phyloP scores from a whole-genome alignment of 139 green algal species.

The Chlamydomonas applanata region DNA sequence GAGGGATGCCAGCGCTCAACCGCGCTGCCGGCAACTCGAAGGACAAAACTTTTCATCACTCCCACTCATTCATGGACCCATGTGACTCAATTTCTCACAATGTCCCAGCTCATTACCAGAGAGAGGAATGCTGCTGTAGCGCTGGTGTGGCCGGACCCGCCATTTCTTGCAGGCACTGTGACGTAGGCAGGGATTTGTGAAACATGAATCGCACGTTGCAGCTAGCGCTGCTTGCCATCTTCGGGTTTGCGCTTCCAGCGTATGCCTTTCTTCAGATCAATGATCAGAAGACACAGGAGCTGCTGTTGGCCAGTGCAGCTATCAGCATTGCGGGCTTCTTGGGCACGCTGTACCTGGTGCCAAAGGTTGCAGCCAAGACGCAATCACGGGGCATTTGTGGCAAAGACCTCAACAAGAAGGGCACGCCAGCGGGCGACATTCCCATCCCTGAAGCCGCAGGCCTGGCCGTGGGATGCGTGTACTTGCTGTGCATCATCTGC shows the following conservation, averaged over 20 bases:
- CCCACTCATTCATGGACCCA: no score
- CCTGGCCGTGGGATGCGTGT: conserved; percentile 87
- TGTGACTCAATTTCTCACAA: no score
- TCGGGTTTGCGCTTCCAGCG: conserved; percentile 12
- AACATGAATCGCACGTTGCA: conserved; percentile 13
- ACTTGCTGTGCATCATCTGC: conserved; percentile 86
- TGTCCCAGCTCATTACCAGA: no score
- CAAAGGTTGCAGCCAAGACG: conserved; percentile 40
- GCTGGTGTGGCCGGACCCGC: no score
- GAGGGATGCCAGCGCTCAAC: no score
- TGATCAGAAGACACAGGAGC: conserved; percentile 30
- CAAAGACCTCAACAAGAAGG: conserved; percentile 91
- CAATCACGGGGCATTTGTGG: conserved; percentile 68
- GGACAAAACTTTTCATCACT: no score
- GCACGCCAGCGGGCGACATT: conserved; percentile 70
- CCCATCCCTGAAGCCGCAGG: conserved; percentile 87
- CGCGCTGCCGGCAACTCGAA: no score
- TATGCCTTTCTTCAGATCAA: conserved; percentile 33
- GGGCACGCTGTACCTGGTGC: conserved; percentile 65
- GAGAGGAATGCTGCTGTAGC: no score
- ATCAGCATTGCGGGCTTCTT: conserved; percentile 69
- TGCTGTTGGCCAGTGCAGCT: conserved; percentile 32
- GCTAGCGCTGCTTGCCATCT: conserved; percentile 23
- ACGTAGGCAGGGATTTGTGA: no score
- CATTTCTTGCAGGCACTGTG: no score